Conservation (phyloP, 75 land plant genomes). For the Ceratopteris richardii region DNA sequence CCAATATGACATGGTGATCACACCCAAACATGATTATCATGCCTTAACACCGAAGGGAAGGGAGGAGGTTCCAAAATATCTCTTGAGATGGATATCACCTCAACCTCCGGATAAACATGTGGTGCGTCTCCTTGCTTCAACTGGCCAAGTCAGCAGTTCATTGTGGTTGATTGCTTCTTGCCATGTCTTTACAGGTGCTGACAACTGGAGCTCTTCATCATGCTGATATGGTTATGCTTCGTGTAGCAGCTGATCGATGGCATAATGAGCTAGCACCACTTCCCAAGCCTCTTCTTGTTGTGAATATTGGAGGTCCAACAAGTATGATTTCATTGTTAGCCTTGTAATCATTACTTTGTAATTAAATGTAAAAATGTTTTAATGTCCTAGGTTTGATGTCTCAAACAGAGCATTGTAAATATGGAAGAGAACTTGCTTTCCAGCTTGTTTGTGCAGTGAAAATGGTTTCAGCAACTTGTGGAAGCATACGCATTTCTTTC, state of each 20-base stretch:
- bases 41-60: conserved; percentile 77
- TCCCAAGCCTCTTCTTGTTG: conserved; percentile 81
- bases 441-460: conserved; percentile 48
- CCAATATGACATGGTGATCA: conserved; percentile 82
- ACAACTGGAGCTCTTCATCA: conserved; percentile 86
- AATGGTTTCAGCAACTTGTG: conserved; percentile 67
- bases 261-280: conserved; percentile 73
- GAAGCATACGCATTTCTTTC: conserved; percentile 87
- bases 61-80: conserved; percentile 57
- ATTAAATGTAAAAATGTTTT: neutral
- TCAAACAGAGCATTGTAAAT: conserved; percentile 57
- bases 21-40: conserved; percentile 89
- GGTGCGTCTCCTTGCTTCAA: conserved; percentile 25
- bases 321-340: conserved; percentile 30
- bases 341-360: neutral
- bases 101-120: conserved; percentile 83
- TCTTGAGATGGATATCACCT: conserved; percentile 62
- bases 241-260: conserved; percentile 74
- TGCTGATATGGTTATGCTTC: conserved; percentile 62
- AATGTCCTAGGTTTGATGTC: neutral
- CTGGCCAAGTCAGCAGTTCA: neutral
- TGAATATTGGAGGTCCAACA: conserved; percentile 91
- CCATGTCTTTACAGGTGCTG: conserved; percentile 43
- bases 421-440: conserved; percentile 82
- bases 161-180: neutral